Evolutionary conservation across 805 yeast species (phyloP), one percentile per base, ranked within the genome.

Genomic region (Ogataea saltuana): DNA sequence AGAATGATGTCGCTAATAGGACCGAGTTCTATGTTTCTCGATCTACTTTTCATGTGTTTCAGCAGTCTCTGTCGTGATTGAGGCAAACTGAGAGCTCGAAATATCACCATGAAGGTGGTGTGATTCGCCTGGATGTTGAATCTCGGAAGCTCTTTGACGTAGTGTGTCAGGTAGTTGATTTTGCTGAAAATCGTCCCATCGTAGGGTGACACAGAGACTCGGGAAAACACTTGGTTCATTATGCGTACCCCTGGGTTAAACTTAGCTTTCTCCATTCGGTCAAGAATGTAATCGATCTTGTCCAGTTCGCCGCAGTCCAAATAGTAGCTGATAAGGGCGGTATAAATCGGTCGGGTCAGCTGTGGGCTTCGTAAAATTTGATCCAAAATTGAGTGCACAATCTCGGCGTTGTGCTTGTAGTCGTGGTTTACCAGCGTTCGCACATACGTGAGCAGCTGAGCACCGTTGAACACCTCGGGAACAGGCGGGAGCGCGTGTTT

Each of bases 41-140:
- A 22, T 17, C 20, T 26, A 4, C 22, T 26, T 7, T 18, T 16
- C n/a, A 44, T 25, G 21, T 12, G 17, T n/a, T 34, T 21, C 11
- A 42, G 22, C 9, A 48, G 34, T 10, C 34, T 28, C 9, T 10
- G 4, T 17, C 51, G 30, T n/a, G 46, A 41, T 10, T 32, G 34
- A 7, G 28, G 21, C 11, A 41, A 32, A n/a, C 11, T 20, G 15
- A 49, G 16, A 20, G 39, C 30, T 1, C 41, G 39, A 22, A 46
- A 33, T 15, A 39, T 34, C n/a, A 49, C 34, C 41, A 46, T 41
- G 20, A 30, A 44, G 8, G 53, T 46, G 4, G 50, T 28, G 33
- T 44, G 46, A 15, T 44, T 42, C 5, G 34, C n/a, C 18, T 20
- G 33, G 18, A 46, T 32, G 12, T 41, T 36, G 33, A 38, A 33